Evolutionary conservation across 1,284 basidiomycete genomes (phyloP).

Genomic region (Apiotrichum porosum): DNA sequence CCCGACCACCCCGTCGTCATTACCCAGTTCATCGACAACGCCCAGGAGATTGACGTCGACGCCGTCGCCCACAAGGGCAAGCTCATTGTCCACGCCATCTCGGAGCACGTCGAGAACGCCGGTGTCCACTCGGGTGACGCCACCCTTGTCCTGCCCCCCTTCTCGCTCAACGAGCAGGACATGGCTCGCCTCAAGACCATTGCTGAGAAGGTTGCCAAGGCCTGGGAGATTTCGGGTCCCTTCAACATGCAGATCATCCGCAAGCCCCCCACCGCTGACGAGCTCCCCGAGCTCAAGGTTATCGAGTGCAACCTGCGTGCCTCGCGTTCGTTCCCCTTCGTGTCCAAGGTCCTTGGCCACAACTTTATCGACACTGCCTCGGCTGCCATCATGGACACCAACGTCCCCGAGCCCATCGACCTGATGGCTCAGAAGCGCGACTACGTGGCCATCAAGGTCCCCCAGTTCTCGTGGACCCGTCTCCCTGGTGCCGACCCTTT

Average conservation of each 20-base stretch:
- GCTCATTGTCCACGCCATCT: slow-evolving; percentile 92
- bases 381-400: slow-evolving; percentile 73
- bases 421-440: slow-evolving; percentile 85
- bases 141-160: slow-evolving; percentile 94
- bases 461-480: slow-evolving; percentile 98
- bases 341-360: slow-evolving; percentile 92
- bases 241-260: slow-evolving; percentile 99
- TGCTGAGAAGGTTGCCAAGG: slow-evolving; percentile 88
- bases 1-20: slow-evolving; percentile 96
- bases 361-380: slow-evolving; percentile 97
- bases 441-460: slow-evolving; percentile 95
- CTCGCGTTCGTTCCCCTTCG: slow-evolving; percentile 97
- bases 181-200: slow-evolving; percentile 83
- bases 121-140: slow-evolving; percentile 99
- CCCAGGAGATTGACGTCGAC: slow-evolving; percentile 97
- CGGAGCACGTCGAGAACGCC: slow-evolving; percentile 98
- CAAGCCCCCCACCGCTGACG: slow-evolving; percentile 60
- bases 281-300: slow-evolving; percentile 74
- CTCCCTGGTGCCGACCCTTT: slow-evolving; percentile 84
- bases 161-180: slow-evolving; percentile 71
- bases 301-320: slow-evolving; percentile 99
- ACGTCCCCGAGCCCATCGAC: slow-evolving; percentile 90
- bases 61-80: slow-evolving; percentile 92
- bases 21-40: slow-evolving; percentile 96
- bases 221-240: slow-evolving; percentile 94